phyloP scores from a whole-genome alignment of 257 asterid species.

The Solanum sparsipilum region DNA sequence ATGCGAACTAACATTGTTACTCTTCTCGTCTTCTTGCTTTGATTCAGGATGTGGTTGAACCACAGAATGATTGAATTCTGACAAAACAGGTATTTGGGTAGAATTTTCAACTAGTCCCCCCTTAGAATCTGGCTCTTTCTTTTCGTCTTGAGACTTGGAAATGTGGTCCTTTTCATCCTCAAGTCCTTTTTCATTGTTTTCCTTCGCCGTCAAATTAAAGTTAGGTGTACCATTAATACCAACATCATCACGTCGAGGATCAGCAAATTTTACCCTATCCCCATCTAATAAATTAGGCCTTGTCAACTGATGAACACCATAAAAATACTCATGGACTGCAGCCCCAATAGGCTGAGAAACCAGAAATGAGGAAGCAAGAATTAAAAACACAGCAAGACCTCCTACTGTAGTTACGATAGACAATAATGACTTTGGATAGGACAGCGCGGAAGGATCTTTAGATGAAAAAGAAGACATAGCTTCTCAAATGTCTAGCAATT shows the following conservation, averaged over 20 bases:
- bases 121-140: constrained; percentile 5
- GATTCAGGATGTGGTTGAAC: neutral
- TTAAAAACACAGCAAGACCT: constrained; percentile 54
- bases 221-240: neutral
- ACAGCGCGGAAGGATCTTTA: constrained; percentile 32
- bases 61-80: constrained; percentile 7
- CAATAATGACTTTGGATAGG: constrained; percentile 51
- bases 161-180: constrained; percentile 5
- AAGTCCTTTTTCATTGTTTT: constrained; percentile 9
- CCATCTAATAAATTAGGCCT: constrained; percentile 6
- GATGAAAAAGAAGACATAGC: constrained; percentile 38
- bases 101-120: neutral
- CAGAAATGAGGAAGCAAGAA: constrained; percentile 63
- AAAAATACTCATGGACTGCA: constrained; percentile 41
- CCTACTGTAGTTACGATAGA: constrained; percentile 53
- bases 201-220: neutral
- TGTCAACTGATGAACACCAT: constrained; percentile 20
- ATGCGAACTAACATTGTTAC: neutral
- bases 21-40: neutral
- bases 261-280: constrained; percentile 6
- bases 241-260: neutral
- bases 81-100: neutral
- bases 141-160: constrained; percentile 10
- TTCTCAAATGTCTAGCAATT: constrained; percentile 1
- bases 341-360: constrained; percentile 53